Evolutionary conservation across 768 basidiomycete genomes (phyloP).

Genomic region (Phaffia australis): DNA sequence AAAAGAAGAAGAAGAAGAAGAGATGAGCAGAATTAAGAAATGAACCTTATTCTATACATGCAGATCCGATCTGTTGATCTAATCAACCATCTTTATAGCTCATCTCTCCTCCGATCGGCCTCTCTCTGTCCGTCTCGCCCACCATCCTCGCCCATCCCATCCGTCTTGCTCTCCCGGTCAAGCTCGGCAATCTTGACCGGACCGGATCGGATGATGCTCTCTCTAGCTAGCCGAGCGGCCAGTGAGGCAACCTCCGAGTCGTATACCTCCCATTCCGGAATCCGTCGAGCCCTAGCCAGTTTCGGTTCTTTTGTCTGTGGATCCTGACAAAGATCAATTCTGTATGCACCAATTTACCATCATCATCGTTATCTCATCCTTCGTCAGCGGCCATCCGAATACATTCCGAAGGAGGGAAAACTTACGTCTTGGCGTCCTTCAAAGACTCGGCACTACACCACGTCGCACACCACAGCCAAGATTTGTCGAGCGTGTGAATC

Average conservation of each 20-base stretch:
- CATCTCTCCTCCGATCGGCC: conserved; percentile 1
- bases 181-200: conserved; percentile 13
- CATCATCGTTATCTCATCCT: neutral
- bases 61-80: no score
- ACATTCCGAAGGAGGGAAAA: neutral
- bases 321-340: conserved; percentile 93
- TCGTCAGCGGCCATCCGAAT: neutral
- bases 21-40: no score
- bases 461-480: conserved; percentile 99
- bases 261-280: conserved; percentile 96
- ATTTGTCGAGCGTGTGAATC: conserved; percentile 78
- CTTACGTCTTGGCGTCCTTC: conserved; percentile 39
- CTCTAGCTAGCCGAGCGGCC: conserved; percentile 56
- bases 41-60: no score
- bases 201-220: neutral
- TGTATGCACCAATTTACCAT: conserved; percentile 45
- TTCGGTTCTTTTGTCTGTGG: conserved; percentile 99
- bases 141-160: neutral
- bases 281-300: conserved; percentile 77
- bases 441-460: conserved; percentile 62
- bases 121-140: neutral
- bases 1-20: no score
- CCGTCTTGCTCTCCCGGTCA: conserved; percentile 9
- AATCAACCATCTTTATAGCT: neutral
- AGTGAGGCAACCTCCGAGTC: conserved; percentile 82